These are phyloP conservation scores for Phytophthora europaea DNA, from an alignment of 352 stramenopile genomes.

Conservation along the genomic window DNA sequence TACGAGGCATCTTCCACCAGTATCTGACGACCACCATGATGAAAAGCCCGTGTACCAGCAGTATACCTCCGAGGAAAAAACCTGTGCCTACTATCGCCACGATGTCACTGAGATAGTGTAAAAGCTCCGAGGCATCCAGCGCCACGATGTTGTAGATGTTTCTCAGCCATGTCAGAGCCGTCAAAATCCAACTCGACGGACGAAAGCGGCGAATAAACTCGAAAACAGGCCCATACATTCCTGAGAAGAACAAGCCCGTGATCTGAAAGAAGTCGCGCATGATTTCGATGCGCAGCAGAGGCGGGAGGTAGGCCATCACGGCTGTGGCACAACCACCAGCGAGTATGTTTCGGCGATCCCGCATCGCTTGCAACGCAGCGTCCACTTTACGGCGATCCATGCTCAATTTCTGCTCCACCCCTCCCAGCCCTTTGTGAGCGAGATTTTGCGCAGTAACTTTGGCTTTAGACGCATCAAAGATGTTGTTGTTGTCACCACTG, in stretches of 20 bases:
- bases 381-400: background rate
- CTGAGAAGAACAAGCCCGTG: conserved; percentile 1
- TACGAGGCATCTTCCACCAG: conserved; percentile 2
- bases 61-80: background rate
- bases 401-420: background rate
- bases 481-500: background rate
- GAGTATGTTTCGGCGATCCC: conserved; percentile 1
- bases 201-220: conserved; percentile 2
- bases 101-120: background rate
- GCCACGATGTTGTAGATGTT: conserved; percentile 1
- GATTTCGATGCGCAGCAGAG: background rate
- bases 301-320: background rate
- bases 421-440: background rate
- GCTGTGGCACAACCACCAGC: background rate
- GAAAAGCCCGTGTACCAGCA: conserved; percentile 3
- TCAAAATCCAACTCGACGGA: background rate
- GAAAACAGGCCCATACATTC: background rate
- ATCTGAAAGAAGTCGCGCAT: conserved; percentile 5
- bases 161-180: background rate
- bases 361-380: background rate
- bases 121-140: background rate
- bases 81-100: background rate
- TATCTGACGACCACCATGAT: conserved; percentile 2
- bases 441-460: background rate
- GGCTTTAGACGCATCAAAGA: background rate